A percentile compares a stretch with the other conserved stretches of the same genome.
phyloP scores from a whole-genome alignment of 1,139 yeast genomes.

The Yamadazyma jaroonii region DNA sequence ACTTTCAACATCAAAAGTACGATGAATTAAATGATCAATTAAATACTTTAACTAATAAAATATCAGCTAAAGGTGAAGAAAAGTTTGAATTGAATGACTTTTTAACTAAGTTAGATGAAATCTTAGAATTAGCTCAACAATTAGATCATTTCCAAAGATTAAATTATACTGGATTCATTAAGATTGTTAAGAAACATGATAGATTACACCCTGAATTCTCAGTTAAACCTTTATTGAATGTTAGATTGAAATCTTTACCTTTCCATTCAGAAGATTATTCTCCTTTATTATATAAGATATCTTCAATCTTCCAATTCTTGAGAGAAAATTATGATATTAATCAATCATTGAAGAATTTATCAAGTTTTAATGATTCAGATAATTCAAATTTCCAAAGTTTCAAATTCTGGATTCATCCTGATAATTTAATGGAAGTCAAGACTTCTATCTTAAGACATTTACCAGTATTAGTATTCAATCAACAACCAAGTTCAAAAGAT shows the following conservation, averaged over 20 bases:
- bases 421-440: conserved; percentile 94
- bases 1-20: conserved; percentile 74
- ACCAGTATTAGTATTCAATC: conserved; percentile 81
- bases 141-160: conserved; percentile 86
- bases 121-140: conserved; percentile 74
- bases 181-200: conserved; percentile 95
- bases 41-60: conserved; percentile 52
- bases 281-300: conserved; percentile 81
- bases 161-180: conserved; percentile 91
- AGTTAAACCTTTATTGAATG: conserved; percentile 84
- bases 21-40: conserved; percentile 66
- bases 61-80: conserved; percentile 12
- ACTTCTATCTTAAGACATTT: conserved; percentile 89
- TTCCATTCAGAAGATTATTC: conserved; percentile 94
- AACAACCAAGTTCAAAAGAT: conserved; percentile 34
- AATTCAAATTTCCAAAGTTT: conserved; percentile 68
- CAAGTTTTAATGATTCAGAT: conserved; percentile 47
- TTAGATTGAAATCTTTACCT: conserved; percentile 82
- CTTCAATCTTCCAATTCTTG: conserved; percentile 75
- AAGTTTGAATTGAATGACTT: conserved; percentile 55
- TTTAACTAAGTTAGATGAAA: conserved; percentile 67
- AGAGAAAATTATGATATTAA: conserved; percentile 59
- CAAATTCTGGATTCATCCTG: conserved; percentile 96
- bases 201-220: conserved; percentile 81
- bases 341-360: conserved; percentile 39